These are phyloP conservation scores for Lodderomyces metapsilosis DNA, from an alignment of 1,139 yeast species.

Conservation along the genomic window DNA sequence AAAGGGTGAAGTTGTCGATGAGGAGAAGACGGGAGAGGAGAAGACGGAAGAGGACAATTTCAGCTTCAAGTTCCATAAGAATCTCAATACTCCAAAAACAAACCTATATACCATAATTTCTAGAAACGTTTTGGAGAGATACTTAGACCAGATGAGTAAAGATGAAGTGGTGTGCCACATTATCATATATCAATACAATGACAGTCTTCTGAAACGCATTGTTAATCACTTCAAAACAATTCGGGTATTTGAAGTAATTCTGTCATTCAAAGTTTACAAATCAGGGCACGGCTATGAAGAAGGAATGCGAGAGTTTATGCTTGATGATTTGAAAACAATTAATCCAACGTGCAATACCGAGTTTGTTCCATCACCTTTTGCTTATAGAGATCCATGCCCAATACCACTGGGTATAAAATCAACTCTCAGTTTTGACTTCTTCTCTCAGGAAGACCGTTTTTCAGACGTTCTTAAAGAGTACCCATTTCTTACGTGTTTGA, in stretches of 20 bases:
- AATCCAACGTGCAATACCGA: background rate
- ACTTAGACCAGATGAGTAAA: background rate
- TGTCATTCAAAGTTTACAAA: background rate
- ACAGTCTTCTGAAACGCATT: background rate
- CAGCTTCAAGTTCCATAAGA: background rate
- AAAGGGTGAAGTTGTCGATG: background rate
- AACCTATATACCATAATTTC: background rate
- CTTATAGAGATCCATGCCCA: too few species aligned
- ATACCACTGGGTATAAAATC: background rate
- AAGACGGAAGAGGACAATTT: background rate
- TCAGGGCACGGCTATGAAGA: background rate
- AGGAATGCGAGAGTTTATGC: background rate
- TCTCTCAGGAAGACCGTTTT: too few species aligned
- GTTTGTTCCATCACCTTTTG: background rate
- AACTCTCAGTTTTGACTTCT: background rate
- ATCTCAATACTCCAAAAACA: background rate
- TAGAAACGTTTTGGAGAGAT: background rate
- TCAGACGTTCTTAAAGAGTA: background rate
- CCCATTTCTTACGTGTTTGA: background rate
- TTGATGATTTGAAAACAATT: background rate
- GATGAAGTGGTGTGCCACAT: background rate
- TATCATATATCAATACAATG: background rate
- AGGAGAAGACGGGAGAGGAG: background rate
- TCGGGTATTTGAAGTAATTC: slow-evolving; percentile 1
- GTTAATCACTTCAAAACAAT: background rate